Percentiles rank a stretch among this genome's conserved stretches.
Conservation (phyloP, 306 rosid species). For the Pueraria montana region DNA sequence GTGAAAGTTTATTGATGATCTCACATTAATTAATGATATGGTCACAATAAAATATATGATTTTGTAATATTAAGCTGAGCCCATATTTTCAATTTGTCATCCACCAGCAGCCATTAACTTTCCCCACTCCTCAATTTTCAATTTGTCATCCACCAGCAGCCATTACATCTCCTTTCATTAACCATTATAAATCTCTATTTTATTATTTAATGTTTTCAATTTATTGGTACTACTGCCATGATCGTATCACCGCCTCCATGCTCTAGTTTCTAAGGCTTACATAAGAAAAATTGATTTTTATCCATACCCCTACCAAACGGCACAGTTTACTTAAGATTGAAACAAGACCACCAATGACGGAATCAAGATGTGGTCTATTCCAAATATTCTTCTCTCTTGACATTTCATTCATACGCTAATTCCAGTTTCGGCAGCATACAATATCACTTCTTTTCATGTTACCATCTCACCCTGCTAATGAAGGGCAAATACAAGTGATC, state of each 20-base stretch:
- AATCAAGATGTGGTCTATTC: not conserved
- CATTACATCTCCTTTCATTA: not conserved
- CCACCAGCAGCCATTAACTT: no score
- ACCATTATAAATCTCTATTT: not conserved
- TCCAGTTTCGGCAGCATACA: not conserved
- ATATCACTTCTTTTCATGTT: not conserved
- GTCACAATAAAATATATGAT: no score
- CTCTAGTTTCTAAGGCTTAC: no score
- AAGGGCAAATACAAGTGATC: slow-evolving; percentile 28
- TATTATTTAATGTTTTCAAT: not conserved
- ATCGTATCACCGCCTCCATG: no score
- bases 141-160: not conserved
- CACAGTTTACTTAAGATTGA: not conserved
- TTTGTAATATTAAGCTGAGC: no score
- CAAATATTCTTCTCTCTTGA: not conserved
- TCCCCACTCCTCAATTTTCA: not conserved
- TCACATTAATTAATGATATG: no score
- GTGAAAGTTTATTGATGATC: no score
- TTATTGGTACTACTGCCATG: not conserved
- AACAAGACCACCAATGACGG: not conserved
- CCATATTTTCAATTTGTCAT: no score
- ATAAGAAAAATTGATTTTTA: not conserved
- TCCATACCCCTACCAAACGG: not conserved
- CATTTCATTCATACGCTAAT: not conserved
- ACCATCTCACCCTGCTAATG: slow-evolving; percentile 14